Conservation (phyloP, 225 moss, liverwort and hornwort genomes). For the Pseudisothecium myosuroides region DNA sequence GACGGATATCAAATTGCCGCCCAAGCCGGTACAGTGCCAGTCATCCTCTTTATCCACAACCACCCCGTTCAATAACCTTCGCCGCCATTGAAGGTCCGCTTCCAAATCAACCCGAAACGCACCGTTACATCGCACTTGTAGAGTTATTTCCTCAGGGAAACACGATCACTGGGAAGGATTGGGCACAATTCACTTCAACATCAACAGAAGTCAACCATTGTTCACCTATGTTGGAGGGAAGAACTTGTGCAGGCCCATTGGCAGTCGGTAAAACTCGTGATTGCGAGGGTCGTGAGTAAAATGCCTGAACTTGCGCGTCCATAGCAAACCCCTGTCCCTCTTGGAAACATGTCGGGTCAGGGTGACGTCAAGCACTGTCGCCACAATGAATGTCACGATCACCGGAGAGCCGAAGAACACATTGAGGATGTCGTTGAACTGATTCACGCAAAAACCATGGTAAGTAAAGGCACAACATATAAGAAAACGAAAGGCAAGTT, state of each 20-base stretch:
- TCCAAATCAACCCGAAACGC: not conserved
- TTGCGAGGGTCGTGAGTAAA: conserved; percentile 66
- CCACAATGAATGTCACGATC: conserved; percentile 68
- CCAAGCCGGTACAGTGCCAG: not conserved
- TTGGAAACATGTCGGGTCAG: conserved; percentile 52
- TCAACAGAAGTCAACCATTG: not conserved
- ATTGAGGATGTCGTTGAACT: conserved; percentile 93
- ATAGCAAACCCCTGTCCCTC: conserved; percentile 63
- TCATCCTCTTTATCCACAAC: not conserved
- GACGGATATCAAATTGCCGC: not conserved
- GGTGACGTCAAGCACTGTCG: conserved; percentile 56
- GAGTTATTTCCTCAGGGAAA: not conserved
- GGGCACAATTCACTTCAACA: not conserved
- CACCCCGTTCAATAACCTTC: not conserved
- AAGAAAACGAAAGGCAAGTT: too few relatives aligned
- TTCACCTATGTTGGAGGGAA: conserved; percentile 46
- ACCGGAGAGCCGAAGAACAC: conserved; percentile 55
- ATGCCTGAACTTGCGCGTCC: conserved; percentile 70
- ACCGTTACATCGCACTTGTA: not conserved
- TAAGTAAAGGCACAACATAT: not conserved
- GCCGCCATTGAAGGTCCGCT: not conserved
- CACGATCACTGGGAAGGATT: not conserved
- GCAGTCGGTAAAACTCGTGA: conserved; percentile 73
- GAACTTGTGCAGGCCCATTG: conserved; percentile 61
- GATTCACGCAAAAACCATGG: not conserved